Percentiles rank a stretch among this genome's conserved stretches.
Evolutionary conservation across 345 rosid genomes (phyloP).

Genomic region (Leavenworthia alabamica): DNA sequence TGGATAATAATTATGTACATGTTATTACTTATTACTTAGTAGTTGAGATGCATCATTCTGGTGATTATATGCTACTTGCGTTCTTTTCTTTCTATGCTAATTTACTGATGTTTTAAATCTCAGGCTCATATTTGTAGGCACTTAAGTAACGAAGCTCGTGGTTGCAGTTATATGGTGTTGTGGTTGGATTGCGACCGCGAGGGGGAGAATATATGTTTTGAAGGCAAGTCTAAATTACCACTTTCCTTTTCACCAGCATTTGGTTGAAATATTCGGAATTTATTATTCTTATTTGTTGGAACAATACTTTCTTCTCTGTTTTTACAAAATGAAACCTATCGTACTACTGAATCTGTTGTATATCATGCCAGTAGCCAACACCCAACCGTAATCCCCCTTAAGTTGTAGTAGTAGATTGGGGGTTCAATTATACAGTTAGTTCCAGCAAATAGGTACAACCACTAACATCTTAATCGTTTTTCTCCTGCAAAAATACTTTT

Average conservation of each 20-base stretch:
- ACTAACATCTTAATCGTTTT: neutral
- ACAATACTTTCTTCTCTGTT: neutral
- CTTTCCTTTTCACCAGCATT: neutral
- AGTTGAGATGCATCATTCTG: neutral
- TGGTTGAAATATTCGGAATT: neutral
- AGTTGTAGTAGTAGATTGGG: neutral
- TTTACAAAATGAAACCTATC: neutral
- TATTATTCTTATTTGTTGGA: neutral
- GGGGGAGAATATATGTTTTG: slow-evolving; percentile 98
- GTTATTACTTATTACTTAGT: neutral
- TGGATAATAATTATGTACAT: neutral
- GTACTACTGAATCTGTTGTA: neutral
- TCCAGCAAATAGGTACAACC: neutral
- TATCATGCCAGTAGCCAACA: neutral
- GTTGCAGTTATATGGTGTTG: slow-evolving; percentile 72
- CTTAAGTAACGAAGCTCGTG: slow-evolving; percentile 83
- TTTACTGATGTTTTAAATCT: neutral
- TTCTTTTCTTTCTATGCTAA: neutral
- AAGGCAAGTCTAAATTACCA: slow-evolving; percentile 44
- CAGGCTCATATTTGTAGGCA: slow-evolving; percentile 82
- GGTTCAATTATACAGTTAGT: neutral
- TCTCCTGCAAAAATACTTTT: neutral
- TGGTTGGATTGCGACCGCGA: slow-evolving; percentile 99
- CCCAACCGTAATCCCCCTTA: neutral
- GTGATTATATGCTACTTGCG: neutral